Evolutionary conservation across 768 basidiomycete genomes (phyloP), one percentile per base, ranked within the genome.

Genomic region (Daedaleopsis nitida): DNA sequence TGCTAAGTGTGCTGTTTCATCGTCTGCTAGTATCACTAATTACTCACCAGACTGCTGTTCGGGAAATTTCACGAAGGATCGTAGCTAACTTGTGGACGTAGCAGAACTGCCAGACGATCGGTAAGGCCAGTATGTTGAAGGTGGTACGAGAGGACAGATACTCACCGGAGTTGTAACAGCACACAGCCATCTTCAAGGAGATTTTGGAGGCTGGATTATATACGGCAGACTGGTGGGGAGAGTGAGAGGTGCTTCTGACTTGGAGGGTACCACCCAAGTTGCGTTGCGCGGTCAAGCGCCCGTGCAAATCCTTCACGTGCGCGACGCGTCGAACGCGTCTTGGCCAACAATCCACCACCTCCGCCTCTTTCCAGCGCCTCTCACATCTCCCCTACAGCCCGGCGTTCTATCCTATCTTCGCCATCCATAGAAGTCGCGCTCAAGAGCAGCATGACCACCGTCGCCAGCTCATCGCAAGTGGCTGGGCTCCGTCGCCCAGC

Each of bases 301-400:
- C 51, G 19, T 39, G 27, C 48, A 47, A 52, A 52, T 38, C 27
- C 44, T 57, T 50, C 60, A 62, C 60, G 60, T 62, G 60, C 60
- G 13, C 60, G 60, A 62, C 60, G 60, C 60, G 60, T 62, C 52
- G 55, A 50, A 62, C 55, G 60, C 60, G 55, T 62, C 60, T 47
- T n/a, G 3, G 52, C 19, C 35, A 38, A 19, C 21, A 24, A 6
- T 49, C 47, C 47, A 49, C 23, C 23, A 49, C 47, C 47, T 23
- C 27, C 24, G n/a, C 39, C 19, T 32, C 45, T 44, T 24, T 23
- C 27, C 24, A 38, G 42, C 60, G 35, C 27, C 43, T 43, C 37
- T 24, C 60, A 47, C 14, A 51, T 53, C 44, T 21, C 24, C 5
- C 35, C 21, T 24, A 17, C n/a, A 13, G 14, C 23, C 10, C 16